These are phyloP conservation scores for Pseudogymnoascus sp. DNA, from an alignment of 2,329 filamentous ascomycete genomes.

Conservation along the genomic window DNA sequence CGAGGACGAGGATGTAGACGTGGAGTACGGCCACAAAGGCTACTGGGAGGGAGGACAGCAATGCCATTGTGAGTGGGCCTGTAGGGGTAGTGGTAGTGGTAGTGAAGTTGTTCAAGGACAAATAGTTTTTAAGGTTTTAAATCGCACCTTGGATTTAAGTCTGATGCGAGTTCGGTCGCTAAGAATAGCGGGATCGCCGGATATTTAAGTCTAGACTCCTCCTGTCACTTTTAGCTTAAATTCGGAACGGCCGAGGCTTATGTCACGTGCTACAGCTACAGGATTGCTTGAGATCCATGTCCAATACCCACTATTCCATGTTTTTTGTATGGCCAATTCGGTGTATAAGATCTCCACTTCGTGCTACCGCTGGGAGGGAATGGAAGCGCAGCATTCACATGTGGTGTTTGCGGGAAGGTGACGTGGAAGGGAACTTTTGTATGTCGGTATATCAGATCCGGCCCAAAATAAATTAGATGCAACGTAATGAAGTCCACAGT, in stretches of 20 bases:
- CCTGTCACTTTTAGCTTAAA: neutral
- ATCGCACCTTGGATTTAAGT: neutral
- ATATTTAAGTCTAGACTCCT: neutral
- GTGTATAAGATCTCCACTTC: no score
- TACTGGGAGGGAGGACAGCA: constrained; percentile 29
- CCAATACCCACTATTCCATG: no score
- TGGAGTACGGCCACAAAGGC: constrained; percentile 35
- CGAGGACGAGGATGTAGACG: constrained; percentile 41
- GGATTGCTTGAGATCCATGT: no score
- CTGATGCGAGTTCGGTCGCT: neutral
- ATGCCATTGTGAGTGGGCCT: constrained; percentile 24
- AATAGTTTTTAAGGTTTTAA: neutral
- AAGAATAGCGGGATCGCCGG: neutral
- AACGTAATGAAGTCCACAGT: neutral
- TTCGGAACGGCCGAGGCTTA: neutral
- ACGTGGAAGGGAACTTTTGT: neutral
- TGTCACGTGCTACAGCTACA: neutral
- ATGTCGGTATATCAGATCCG: neutral
- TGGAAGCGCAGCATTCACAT: no score
- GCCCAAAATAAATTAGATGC: neutral
- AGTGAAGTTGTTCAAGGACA: neutral
- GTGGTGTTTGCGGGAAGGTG: neutral
- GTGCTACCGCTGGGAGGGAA: no score
- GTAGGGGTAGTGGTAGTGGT: neutral
- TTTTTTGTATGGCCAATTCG: no score